Conservation (phyloP, 441 rosid species). For the Jatropha podagrica region DNA sequence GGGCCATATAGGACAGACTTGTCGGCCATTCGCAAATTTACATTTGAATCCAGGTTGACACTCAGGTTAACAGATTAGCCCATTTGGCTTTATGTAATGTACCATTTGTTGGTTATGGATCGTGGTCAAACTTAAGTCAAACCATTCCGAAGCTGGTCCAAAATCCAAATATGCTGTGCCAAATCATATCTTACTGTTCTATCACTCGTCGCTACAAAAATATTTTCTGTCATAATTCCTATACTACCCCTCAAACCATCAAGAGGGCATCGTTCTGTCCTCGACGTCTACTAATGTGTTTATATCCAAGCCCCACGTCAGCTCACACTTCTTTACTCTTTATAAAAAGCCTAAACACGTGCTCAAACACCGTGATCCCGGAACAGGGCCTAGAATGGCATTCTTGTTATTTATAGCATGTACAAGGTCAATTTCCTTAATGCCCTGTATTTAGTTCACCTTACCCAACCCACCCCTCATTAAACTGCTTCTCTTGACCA, state of each 20-base stretch:
- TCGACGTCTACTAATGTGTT: too few species aligned
- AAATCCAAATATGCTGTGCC: background rate
- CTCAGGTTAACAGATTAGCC: background rate
- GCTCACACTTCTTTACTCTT: conserved; percentile 2
- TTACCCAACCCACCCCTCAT: conserved; percentile 28
- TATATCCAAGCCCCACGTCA: background rate
- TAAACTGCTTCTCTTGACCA: conserved; percentile 29
- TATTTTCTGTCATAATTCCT: background rate
- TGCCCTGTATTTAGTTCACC: conserved; percentile 27
- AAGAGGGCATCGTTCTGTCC: conserved; percentile 6
- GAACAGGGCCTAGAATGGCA: conserved; percentile 37
- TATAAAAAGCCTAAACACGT: conserved; percentile 60
- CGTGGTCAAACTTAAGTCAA: conserved; percentile 16
- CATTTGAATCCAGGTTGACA: background rate
- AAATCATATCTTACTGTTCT: background rate
- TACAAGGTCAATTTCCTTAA: conserved; percentile 24
- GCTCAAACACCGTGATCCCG: conserved; percentile 52
- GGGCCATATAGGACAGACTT: background rate
- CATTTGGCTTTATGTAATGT: conserved; percentile 2
- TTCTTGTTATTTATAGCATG: conserved; percentile 26
- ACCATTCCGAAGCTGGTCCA: background rate
- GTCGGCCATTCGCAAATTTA: conserved; percentile 5
- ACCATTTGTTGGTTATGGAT: background rate
- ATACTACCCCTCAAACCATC: background rate
- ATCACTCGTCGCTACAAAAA: too few species aligned